These are phyloP conservation scores for Glycyrrhiza uralensis DNA, from an alignment of 306 rosid genomes.

Conservation along the genomic window DNA sequence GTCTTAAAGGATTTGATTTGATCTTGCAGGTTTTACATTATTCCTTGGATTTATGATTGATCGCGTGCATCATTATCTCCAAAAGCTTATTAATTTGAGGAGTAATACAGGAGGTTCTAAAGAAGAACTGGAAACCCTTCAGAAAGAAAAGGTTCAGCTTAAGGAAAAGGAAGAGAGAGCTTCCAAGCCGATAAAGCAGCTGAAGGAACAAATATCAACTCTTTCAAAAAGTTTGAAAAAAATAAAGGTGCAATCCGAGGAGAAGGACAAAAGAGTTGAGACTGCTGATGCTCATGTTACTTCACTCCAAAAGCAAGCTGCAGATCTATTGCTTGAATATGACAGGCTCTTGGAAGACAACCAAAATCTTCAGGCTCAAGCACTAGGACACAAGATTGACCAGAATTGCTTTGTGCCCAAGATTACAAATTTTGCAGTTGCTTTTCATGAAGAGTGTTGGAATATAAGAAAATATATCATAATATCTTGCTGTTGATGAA, in stretches of 20 bases:
- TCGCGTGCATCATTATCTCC: slow-evolving; percentile 60
- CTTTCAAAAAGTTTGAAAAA: slow-evolving; percentile 55
- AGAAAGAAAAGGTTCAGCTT: slow-evolving; percentile 42
- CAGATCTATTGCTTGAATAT: slow-evolving; percentile 71
- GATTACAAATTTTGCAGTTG: no score
- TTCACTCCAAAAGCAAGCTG: slow-evolving; percentile 71
- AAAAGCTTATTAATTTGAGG: slow-evolving; percentile 47
- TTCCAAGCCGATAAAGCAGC: slow-evolving; percentile 46
- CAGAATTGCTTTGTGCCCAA: no score
- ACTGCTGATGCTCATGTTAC: slow-evolving; percentile 62
- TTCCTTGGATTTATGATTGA: slow-evolving; percentile 72
- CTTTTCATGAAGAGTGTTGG: no score
- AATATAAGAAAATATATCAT: no score
- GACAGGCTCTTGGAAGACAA: slow-evolving; percentile 74
- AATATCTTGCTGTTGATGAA: no score
- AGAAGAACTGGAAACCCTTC: slow-evolving; percentile 61
- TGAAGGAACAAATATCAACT: slow-evolving; percentile 37
- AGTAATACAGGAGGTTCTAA: slow-evolving; percentile 43
- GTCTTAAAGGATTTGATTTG: not conserved
- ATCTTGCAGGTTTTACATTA: slow-evolving; percentile 61
- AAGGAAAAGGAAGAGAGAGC: slow-evolving; percentile 53
- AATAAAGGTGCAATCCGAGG: slow-evolving; percentile 49
- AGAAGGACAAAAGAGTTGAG: slow-evolving; percentile 57
- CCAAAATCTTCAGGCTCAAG: slow-evolving; percentile 70
- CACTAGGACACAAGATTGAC: slow-evolving; percentile 37